phyloP scores from a whole-genome alignment of 179 eudicot genomes.

The Beta macrorhiza region DNA sequence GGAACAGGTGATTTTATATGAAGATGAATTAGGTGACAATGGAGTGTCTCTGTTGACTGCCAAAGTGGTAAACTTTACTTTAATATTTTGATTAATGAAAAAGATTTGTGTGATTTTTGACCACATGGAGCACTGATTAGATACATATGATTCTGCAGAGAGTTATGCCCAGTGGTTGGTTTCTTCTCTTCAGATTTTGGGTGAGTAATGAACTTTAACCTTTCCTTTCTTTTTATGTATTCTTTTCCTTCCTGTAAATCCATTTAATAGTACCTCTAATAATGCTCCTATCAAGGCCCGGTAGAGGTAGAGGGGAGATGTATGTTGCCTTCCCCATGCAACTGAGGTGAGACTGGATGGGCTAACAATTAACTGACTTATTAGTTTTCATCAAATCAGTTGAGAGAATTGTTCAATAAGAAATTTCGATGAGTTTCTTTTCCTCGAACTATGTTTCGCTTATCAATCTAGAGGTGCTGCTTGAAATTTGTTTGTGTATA shows the following conservation, averaged over 20 bases:
- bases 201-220: constrained; percentile 43
- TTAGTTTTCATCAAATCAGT: neutral
- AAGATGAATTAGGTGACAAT: constrained; percentile 89
- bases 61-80: constrained; percentile 67
- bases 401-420: neutral
- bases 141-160: constrained; percentile 52
- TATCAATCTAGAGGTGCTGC: neutral
- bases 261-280: neutral
- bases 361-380: neutral
- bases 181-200: constrained; percentile 88
- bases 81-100: neutral
- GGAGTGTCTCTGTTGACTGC: constrained; percentile 86
- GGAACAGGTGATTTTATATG: constrained; percentile 78
- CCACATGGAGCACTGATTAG: constrained; percentile 17
- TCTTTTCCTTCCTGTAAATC: neutral
- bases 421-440: neutral
- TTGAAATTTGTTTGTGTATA: neutral
- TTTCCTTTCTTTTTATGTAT: neutral
- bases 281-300: neutral
- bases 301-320: neutral
- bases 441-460: too few relatives aligned
- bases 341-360: neutral
- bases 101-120: neutral
- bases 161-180: constrained; percentile 94
- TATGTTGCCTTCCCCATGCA: neutral